Evolutionary conservation across 2,329 filamentous ascomycete species (phyloP).

Genomic region (Aspergillus quadrilineatus): DNA sequence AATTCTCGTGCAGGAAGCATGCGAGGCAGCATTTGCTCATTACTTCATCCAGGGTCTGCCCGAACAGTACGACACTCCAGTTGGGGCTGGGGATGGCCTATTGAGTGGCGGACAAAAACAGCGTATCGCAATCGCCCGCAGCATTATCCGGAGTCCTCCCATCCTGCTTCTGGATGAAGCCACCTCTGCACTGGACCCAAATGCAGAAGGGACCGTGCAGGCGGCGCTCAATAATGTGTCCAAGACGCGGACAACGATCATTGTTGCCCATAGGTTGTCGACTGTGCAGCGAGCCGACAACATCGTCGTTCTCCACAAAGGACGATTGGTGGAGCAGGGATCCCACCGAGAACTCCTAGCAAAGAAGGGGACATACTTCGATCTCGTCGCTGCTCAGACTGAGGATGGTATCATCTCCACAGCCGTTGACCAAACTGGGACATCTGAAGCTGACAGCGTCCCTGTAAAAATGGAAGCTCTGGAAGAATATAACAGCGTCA

Average conservation of each 20-base stretch:
- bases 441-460: no score
- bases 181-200: neutral
- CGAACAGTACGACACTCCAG: neutral
- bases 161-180: constrained; percentile 6
- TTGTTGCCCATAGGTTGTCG: neutral
- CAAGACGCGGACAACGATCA: neutral
- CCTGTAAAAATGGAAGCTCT: no score
- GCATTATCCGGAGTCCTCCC: neutral
- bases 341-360: no score
- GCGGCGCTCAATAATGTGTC: neutral
- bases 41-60: neutral
- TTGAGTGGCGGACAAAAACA: neutral
- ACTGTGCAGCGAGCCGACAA: neutral
- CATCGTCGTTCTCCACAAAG: neutral
- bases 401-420: no score
- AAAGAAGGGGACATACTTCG: neutral
- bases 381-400: neutral
- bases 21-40: neutral
- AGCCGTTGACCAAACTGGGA: no score
- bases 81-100: neutral
- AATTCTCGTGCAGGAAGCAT: neutral
- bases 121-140: neutral
- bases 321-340: neutral
- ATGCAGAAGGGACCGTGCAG: neutral
- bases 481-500: no score